These are phyloP conservation scores for Pinus taeda DNA, from an alignment of 75 land plant genomes.

Conservation along the genomic window DNA sequence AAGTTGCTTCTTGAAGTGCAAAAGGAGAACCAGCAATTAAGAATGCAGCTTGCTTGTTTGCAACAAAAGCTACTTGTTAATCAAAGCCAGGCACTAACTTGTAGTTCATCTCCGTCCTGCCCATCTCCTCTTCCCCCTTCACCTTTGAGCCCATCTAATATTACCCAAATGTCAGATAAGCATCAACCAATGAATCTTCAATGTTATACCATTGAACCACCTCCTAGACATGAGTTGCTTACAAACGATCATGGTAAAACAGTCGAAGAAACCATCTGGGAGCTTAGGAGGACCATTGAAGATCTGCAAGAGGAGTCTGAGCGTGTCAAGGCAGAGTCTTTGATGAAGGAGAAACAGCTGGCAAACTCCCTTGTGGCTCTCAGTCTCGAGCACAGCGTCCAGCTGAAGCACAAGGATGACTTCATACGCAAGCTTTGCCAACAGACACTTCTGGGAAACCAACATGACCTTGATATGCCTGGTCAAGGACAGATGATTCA, in stretches of 20 bases:
- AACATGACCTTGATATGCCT: too few relatives aligned
- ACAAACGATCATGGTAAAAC: conserved; percentile 21
- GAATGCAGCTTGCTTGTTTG: conserved; percentile 19
- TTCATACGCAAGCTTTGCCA: conserved; percentile 56
- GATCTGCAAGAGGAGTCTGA: conserved; percentile 43
- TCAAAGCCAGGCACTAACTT: conserved; percentile 3
- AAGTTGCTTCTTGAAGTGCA: conserved; percentile 22
- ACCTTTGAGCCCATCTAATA: neutral
- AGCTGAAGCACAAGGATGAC: conserved; percentile 73
- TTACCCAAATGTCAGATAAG: conserved; percentile 16
- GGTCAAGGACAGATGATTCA: too few relatives aligned
- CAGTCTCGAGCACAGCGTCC: conserved; percentile 40
- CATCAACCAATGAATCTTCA: conserved; percentile 18
- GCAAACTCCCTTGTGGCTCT: conserved; percentile 15
- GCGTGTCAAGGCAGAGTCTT: conserved; percentile 4
- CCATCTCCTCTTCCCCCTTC: neutral
- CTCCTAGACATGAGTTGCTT: conserved; percentile 30
- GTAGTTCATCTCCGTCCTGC: conserved; percentile 1
- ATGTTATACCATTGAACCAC: conserved; percentile 31
- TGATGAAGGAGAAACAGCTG: conserved; percentile 38
- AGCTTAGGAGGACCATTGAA: conserved; percentile 50
- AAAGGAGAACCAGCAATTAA: conserved; percentile 25
- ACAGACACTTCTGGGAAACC: neutral
- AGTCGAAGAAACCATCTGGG: conserved; percentile 35
- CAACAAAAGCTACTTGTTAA: conserved; percentile 16